Conservation (phyloP, 2,329 filamentous ascomycete species). For the Biscogniauxia marginata region DNA sequence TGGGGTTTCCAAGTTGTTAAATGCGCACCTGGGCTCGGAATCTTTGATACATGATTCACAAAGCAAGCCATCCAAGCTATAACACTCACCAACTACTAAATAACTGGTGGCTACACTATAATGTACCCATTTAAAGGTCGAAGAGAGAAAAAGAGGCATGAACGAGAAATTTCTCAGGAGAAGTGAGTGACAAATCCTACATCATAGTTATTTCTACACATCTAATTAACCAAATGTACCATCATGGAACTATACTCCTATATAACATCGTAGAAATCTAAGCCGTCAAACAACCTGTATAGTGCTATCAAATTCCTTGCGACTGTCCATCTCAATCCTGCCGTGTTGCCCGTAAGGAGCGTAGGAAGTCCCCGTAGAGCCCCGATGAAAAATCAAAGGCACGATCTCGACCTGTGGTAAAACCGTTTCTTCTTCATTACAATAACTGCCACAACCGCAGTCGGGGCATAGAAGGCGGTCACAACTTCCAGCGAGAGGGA, state of each 20-base stretch:
- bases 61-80: constrained; percentile 10
- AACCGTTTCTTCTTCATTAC: not conserved
- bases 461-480: not conserved
- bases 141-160: too few relatives aligned
- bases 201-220: too few relatives aligned
- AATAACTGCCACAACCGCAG: not conserved
- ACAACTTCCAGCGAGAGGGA: not conserved
- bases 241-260: too few relatives aligned
- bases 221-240: too few relatives aligned
- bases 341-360: not conserved
- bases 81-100: not conserved
- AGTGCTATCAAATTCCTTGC: not conserved
- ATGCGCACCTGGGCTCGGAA: constrained; percentile 13
- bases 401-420: not conserved
- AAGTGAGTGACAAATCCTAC: too few relatives aligned
- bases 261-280: not conserved
- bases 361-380: not conserved
- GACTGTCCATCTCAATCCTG: not conserved
- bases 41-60: not conserved
- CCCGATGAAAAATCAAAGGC: not conserved
- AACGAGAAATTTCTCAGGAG: too few relatives aligned
- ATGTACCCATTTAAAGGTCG: too few relatives aligned
- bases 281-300: not conserved
- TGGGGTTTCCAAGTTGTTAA: constrained; percentile 44
- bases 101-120: too few relatives aligned